Conservation (phyloP, 129 eudicot genomes). For the Lactuca sativa region DNA sequence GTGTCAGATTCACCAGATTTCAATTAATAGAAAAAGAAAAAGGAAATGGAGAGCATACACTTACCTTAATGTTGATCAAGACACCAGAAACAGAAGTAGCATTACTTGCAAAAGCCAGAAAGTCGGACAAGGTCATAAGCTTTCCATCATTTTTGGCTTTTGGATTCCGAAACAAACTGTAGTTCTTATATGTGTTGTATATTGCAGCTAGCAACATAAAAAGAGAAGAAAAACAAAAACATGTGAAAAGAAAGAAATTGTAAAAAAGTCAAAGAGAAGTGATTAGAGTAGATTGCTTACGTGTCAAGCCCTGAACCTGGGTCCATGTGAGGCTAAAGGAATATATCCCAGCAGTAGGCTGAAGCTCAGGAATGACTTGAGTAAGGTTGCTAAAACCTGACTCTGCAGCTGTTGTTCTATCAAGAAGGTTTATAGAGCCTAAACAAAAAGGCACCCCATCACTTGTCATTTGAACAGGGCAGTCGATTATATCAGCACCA, state of each 20-base stretch:
- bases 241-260: slow-evolving; percentile 8
- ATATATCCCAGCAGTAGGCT: slow-evolving; percentile 49
- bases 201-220: slow-evolving; percentile 64
- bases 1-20: neutral
- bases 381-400: slow-evolving; percentile 37
- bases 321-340: slow-evolving; percentile 77
- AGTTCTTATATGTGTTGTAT: slow-evolving; percentile 35
- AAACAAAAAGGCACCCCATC: slow-evolving; percentile 84
- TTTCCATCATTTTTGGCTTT: slow-evolving; percentile 56
- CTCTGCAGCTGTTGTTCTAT: slow-evolving; percentile 59
- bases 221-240: neutral
- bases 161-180: slow-evolving; percentile 63
- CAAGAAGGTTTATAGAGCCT: slow-evolving; percentile 76
- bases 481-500: slow-evolving; percentile 89
- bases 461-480: slow-evolving; percentile 85
- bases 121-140: slow-evolving; percentile 56
- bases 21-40: neutral
- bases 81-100: slow-evolving; percentile 76
- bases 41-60: slow-evolving; percentile 23
- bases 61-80: slow-evolving; percentile 79
- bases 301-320: slow-evolving; percentile 57
- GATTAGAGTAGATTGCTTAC: slow-evolving; percentile 45
- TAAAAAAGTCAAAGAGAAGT: slow-evolving; percentile 8
- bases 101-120: slow-evolving; percentile 65
- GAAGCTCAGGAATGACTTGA: slow-evolving; percentile 45